Evolutionary conservation across 768 basidiomycete genomes (phyloP).

Genomic region (Rhodosporidiobolus odoratus): DNA sequence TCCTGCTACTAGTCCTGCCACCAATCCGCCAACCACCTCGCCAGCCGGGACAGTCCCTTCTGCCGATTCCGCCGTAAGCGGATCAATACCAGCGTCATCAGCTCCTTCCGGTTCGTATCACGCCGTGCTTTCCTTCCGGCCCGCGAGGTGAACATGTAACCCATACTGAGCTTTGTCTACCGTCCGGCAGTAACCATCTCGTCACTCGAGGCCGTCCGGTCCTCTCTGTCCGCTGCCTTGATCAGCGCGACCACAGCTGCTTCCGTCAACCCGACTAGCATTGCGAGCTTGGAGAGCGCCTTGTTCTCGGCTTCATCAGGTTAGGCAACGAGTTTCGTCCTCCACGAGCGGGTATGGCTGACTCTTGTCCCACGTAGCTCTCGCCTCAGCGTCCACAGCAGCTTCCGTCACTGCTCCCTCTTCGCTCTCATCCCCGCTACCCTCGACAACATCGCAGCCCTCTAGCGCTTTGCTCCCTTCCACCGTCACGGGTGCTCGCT

Average conservation of each 20-base stretch:
- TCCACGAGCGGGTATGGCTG: background rate
- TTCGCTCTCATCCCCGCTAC: background rate
- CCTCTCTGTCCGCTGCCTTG: background rate
- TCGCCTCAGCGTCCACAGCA: background rate
- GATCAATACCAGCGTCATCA: background rate
- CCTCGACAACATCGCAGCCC: no score
- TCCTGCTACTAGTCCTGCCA: no score
- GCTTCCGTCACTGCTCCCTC: background rate
- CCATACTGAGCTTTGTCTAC: background rate
- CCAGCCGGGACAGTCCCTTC: no score
- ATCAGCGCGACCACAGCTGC: background rate
- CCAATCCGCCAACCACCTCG: background rate
- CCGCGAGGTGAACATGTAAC: no score
- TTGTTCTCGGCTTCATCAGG: background rate
- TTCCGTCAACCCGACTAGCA: background rate
- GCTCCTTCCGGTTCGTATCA: background rate
- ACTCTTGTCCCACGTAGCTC: background rate
- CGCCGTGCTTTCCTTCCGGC: no score
- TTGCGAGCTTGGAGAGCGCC: background rate
- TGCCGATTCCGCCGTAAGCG: no score
- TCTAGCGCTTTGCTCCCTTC: background rate
- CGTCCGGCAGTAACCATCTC: background rate
- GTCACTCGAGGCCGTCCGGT: background rate
- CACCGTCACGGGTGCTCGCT: background rate
- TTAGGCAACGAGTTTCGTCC: background rate